A percentile compares a stretch with the other conserved stretches of the same genome.
These are phyloP conservation scores for Phaeosphaeriaceae sp. DNA, from an alignment of 2,329 filamentous ascomycete genomes.

Conservation along the genomic window DNA sequence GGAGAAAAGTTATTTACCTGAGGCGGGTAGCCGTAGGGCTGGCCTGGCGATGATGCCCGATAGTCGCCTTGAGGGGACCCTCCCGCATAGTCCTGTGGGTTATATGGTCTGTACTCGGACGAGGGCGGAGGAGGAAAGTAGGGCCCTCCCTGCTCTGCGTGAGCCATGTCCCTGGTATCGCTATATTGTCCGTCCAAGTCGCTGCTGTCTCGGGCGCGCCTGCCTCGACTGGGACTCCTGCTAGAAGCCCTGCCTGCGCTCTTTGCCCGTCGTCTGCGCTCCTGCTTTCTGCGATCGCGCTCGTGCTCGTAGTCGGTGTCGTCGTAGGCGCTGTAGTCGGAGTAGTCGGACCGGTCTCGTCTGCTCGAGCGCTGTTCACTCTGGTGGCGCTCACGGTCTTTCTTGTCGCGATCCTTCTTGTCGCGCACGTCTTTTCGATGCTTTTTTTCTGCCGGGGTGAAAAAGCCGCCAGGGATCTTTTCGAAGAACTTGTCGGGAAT, in stretches of 20 bases:
- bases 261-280: conserved; percentile 34
- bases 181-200: conserved; percentile 34
- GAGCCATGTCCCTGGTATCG: conserved; percentile 33
- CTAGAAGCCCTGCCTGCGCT: conserved; percentile 32
- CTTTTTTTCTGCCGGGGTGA: conserved; percentile 41
- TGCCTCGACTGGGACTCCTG: conserved; percentile 38
- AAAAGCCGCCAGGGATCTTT: conserved; percentile 47
- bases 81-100: conserved; percentile 43
- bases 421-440: conserved; percentile 25
- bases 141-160: conserved; percentile 32
- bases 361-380: conserved; percentile 21
- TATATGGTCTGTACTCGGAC: conserved; percentile 45
- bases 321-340: conserved; percentile 37
- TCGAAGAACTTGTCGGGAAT: conserved; percentile 50
- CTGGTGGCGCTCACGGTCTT: conserved; percentile 19
- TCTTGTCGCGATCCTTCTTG: conserved; percentile 22
- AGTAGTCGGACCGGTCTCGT: conserved; percentile 33
- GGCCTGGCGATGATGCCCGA: conserved; percentile 31
- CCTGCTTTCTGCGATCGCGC: conserved; percentile 27
- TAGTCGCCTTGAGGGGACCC: conserved; percentile 26
- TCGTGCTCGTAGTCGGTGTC: conserved; percentile 40
- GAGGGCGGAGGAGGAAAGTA: conserved; percentile 43
- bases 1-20: conserved; percentile 47
- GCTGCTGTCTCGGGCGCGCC: conserved; percentile 30
- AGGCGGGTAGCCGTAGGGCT: conserved; percentile 37